A percentile compares a stretch with the other conserved stretches of the same genome.
Conservation (phyloP, 2,329 filamentous ascomycete species). For the Oidium heveae region DNA sequence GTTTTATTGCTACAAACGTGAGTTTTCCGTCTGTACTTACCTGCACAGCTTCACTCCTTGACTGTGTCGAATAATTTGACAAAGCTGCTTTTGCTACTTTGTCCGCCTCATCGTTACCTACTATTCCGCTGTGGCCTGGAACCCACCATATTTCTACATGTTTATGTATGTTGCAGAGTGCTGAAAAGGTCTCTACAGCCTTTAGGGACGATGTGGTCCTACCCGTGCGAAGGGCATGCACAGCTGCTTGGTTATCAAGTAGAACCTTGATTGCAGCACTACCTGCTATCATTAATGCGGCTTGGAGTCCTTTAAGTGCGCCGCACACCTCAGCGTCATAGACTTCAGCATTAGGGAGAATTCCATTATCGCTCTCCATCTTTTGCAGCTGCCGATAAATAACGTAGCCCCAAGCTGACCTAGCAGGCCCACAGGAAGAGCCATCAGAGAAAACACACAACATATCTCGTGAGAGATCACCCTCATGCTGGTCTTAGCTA, state of each 20-base stretch:
- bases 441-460: too few species aligned
- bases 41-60: neutral
- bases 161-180: neutral
- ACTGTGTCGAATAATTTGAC: neutral
- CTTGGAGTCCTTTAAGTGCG: neutral
- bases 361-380: neutral
- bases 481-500: too few species aligned
- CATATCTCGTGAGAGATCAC: too few species aligned
- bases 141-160: neutral
- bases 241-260: neutral
- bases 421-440: too few species aligned
- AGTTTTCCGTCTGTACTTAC: neutral
- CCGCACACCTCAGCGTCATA: neutral
- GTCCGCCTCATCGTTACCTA: neutral
- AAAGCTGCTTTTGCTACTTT: neutral
- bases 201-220: neutral
- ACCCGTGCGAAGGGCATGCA: neutral
- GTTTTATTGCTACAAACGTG: neutral
- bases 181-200: neutral
- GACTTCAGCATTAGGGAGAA: neutral
- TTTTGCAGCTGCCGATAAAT: too few species aligned
- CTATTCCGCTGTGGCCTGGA: neutral
- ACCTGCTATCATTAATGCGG: neutral
- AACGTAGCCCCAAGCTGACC: too few species aligned
- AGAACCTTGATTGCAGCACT: neutral